Evolutionary conservation across 805 yeast genomes (phyloP), one percentile per base, ranked within the genome.

Genomic region (Scheffersomyces coipomensis): DNA sequence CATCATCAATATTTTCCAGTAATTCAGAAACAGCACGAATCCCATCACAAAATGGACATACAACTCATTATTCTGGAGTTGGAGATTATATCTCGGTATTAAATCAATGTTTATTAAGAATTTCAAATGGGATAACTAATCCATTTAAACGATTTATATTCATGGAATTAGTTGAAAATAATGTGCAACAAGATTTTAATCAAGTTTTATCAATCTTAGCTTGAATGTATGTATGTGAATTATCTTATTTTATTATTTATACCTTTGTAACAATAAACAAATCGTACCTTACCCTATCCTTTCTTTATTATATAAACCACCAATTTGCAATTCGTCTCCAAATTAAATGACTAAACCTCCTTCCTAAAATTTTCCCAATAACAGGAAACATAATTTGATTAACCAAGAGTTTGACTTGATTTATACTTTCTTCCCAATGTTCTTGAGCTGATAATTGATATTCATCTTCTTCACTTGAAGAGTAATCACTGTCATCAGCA

Each of bases 351-450:
- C 85, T 81, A 44, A 71, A 61, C 46, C 81, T 58, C 46, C 90
- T 71, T 3, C 93, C 93, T 34, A 84, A 46, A 31, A 78, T 69
- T 55, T 81, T 83, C 3, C 90, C 90, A 15, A 81, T 49, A 42
- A 83, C 53, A 2, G 93, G 93, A 37, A 84, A 63, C 25, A 84
- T 50, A 11, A 85, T 78, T 58, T 79, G 71, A 39, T 75, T 76
- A 24, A 82, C 58, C 25, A 83, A 68, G n/a, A 76, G 75, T 29
- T 69, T 70, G 40, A 85, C 53, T 56, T 84, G 89, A 33, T 64
- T 62, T 34, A 84, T 44, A 25, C 84, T 79, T 49, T 81, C 85
- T 37, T 83, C 85, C 89, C 89, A 84, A 50, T 84, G 88, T 47
- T 78, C 71, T 49, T 82, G 85, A 1, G 87, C 83, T 25, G 77